Percentiles rank a stretch among this genome's conserved stretches.
Evolutionary conservation across 768 basidiomycete species (phyloP).

Genomic region (Rhizopogon salebrosus): DNA sequence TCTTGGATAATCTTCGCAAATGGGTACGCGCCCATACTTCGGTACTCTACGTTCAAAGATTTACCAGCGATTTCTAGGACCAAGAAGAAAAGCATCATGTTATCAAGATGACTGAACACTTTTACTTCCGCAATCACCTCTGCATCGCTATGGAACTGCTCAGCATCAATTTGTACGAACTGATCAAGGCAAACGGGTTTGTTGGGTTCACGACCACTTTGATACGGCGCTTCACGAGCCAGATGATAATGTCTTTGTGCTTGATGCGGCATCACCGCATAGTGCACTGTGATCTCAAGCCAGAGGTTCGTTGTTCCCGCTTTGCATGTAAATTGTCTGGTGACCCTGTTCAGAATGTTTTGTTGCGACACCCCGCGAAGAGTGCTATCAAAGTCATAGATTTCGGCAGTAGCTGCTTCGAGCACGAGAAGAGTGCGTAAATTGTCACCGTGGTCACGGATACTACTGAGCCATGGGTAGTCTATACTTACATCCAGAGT

Average conservation of each 20-base stretch:
- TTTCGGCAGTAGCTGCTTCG: slow-evolving; percentile 97
- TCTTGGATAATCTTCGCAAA: slow-evolving; percentile 92
- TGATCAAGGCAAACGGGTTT: slow-evolving; percentile 98
- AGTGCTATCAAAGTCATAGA: slow-evolving; percentile 98
- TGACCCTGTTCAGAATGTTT: slow-evolving; percentile 65
- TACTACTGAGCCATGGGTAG: slow-evolving; percentile 36
- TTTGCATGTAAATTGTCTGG: background rate
- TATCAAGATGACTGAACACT: slow-evolving; percentile 97
- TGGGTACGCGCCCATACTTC: slow-evolving; percentile 58
- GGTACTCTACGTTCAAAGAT: background rate
- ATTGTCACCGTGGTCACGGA: background rate
- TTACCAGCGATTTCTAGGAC: slow-evolving; percentile 49
- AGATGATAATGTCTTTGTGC: slow-evolving; percentile 88
- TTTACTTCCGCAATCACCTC: slow-evolving; percentile 95
- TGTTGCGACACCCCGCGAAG: slow-evolving; percentile 91
- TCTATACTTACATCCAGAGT: slow-evolving; percentile 99
- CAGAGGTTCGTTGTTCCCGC: slow-evolving; percentile 60
- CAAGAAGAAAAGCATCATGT: slow-evolving; percentile 95
- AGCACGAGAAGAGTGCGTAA: slow-evolving; percentile 93
- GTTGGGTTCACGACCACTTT: slow-evolving; percentile 95
- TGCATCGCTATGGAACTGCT: slow-evolving; percentile 98
- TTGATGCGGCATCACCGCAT: slow-evolving; percentile 96
- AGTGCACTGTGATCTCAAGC: slow-evolving; percentile 98
- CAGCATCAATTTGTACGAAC: slow-evolving; percentile 97
- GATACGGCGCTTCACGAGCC: slow-evolving; percentile 93